Evolutionary conservation across 257 asterid genomes (phyloP), one percentile per base, ranked within the genome.

Genomic region (Nicotiana otophora): DNA sequence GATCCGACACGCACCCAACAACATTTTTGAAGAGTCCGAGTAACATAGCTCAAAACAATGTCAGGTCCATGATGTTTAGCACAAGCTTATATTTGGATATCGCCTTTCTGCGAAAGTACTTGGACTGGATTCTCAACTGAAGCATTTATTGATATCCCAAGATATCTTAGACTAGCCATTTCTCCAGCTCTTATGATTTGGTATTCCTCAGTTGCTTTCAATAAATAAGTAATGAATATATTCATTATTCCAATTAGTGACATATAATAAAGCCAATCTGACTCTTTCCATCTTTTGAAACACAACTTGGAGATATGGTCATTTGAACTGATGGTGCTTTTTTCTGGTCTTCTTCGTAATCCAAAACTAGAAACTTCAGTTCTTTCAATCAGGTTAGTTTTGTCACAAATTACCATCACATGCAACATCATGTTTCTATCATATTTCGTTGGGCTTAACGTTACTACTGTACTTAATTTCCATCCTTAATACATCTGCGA

Each of bases 221-320:
- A 63, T 63, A 63, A 23, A 42, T 36, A 36, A 36, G 46, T 36
- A 36, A 36, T 36, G 46, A 36, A 36, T 36, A 36, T 36, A 36
- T 36, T 36, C 46, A 36, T 36, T 5, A 36, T 36, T 36, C 46
- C 46, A 36, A 6, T 36, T 36, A 5, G 7, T 6, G 46, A 36
- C 2, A 36, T 36, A 36, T 36, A 36, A 30, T 28, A 30, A 65
- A 28, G 51, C 20, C 75, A 0, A 20, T 5, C 23, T 74, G 61
- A 74, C 61, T 46, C 23, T 74, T 23, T 74, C 0, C 34, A 6
- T 23, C 0, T 74, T 46, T 23, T 46, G 62, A 46, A 70, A 39
- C 23, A 23, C 91, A 93, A 95, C 85, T 87, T 89, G 90, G 96
- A 93, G 90, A 88, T 87, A 20, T 92, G 96, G 97, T 93, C 96